Conservation (phyloP, 2,329 filamentous ascomycete genomes). For the Aspergillus udagawae region DNA sequence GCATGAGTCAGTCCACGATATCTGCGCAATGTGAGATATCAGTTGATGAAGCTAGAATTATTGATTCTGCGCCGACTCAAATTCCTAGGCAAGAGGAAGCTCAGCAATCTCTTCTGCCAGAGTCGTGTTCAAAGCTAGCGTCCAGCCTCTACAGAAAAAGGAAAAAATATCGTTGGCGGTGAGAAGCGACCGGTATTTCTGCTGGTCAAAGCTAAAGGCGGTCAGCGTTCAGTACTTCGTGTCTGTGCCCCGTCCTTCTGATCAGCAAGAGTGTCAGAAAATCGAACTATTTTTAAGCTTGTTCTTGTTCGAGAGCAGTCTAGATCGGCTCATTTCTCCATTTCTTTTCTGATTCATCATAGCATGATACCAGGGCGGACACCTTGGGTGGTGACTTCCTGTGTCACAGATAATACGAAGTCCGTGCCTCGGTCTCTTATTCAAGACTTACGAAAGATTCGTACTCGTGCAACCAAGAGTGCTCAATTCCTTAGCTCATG, state of each 20-base stretch:
- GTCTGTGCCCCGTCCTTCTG: neutral
- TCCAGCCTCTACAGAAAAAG: neutral
- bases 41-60: neutral
- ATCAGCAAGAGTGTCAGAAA: neutral
- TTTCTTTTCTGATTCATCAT: neutral
- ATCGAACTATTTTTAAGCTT: neutral
- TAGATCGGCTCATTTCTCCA: neutral
- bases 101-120: neutral
- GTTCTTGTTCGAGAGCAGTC: neutral
- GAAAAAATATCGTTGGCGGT: conserved; percentile 10
- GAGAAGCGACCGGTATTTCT: neutral
- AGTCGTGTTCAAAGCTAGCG: neutral
- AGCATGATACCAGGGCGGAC: neutral
- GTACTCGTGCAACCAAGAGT: neutral
- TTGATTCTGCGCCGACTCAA: no score
- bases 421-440: neutral
- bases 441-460: neutral
- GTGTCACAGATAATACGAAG: neutral
- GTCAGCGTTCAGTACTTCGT: neutral
- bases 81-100: neutral
- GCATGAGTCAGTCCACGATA: neutral
- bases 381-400: neutral
- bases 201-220: neutral
- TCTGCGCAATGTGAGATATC: neutral
- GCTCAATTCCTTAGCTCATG: neutral